These are phyloP conservation scores for Psidium guajava DNA, from an alignment of 345 rosid species.

Conservation along the genomic window DNA sequence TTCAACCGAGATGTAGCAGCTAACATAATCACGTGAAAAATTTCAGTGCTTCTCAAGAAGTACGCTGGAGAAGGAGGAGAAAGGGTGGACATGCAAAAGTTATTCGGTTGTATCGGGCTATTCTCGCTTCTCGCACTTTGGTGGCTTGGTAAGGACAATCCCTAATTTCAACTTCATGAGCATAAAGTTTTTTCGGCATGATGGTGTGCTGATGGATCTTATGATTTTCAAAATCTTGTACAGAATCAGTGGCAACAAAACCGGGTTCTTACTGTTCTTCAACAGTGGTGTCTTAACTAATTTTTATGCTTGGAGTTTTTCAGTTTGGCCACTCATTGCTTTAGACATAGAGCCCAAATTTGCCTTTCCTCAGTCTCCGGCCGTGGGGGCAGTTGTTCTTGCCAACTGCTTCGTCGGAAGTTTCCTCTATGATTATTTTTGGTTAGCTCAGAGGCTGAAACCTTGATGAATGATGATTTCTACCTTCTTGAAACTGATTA, in stretches of 20 bases:
- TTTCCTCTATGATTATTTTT: slow-evolving; percentile 26
- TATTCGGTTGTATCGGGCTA: slow-evolving; percentile 32
- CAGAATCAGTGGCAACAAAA: background rate
- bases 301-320: background rate
- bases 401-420: slow-evolving; percentile 27
- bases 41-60: slow-evolving; percentile 34
- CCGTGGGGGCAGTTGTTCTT: slow-evolving; percentile 10
- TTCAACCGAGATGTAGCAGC: background rate
- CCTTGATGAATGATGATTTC: background rate
- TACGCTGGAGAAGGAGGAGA: slow-evolving; percentile 27
- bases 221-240: background rate
- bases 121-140: slow-evolving; percentile 20
- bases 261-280: background rate
- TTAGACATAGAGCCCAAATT: slow-evolving; percentile 30
- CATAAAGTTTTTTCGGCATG: background rate
- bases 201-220: background rate
- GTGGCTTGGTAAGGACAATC: slow-evolving; percentile 27
- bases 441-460: slow-evolving; percentile 4
- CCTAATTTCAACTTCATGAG: background rate
- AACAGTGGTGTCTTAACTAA: background rate
- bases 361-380: slow-evolving; percentile 23
- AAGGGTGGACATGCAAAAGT: slow-evolving; percentile 32
- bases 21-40: background rate
- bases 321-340: slow-evolving; percentile 38
- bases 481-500: background rate